Percentiles rank a stretch among this genome's conserved stretches.
Conservation (phyloP, 169 alveolate genomes). For the Eimeria maxima region DNA sequence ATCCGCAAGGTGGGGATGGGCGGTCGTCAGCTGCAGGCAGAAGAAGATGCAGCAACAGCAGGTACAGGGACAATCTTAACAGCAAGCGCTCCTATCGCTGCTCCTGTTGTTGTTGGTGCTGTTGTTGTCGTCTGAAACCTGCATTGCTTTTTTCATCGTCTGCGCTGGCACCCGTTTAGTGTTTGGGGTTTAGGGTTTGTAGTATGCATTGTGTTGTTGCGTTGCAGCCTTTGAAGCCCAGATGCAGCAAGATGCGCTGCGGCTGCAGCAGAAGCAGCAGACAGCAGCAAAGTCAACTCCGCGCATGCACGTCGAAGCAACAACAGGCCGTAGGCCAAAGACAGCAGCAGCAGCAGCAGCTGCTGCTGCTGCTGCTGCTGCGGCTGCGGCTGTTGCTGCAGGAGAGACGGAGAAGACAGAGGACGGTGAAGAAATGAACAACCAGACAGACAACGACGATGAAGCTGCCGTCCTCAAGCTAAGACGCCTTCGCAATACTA, state of each 20-base stretch:
- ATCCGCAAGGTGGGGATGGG: constrained; percentile 52
- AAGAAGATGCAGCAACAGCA: constrained; percentile 43
- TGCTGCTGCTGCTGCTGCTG: background rate
- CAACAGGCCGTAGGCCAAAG: constrained; percentile 6
- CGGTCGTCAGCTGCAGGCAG: background rate
- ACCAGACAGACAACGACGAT: background rate
- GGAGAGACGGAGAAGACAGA: background rate
- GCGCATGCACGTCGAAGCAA: background rate
- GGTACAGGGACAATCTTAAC: background rate
- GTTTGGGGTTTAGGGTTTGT: background rate
- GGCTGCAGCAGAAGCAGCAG: constrained; percentile 37
- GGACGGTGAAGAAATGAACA: background rate
- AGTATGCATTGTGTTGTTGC: background rate
- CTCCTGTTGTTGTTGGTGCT: background rate
- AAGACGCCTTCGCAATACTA: background rate
- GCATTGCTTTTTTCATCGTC: too few relatives aligned
- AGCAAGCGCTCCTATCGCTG: too few relatives aligned
- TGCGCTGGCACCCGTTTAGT: too few relatives aligned
- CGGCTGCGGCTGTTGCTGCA: background rate
- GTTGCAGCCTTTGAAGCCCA: constrained; percentile 34
- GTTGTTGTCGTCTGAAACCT: background rate
- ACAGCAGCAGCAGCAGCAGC: background rate
- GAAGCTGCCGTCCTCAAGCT: constrained; percentile 19
- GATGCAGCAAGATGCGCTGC: constrained; percentile 8
- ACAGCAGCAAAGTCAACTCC: background rate